Percentiles rank a stretch among this genome's conserved stretches.
phyloP scores from a whole-genome alignment of 805 yeast species.

The Naumovozyma baii region DNA sequence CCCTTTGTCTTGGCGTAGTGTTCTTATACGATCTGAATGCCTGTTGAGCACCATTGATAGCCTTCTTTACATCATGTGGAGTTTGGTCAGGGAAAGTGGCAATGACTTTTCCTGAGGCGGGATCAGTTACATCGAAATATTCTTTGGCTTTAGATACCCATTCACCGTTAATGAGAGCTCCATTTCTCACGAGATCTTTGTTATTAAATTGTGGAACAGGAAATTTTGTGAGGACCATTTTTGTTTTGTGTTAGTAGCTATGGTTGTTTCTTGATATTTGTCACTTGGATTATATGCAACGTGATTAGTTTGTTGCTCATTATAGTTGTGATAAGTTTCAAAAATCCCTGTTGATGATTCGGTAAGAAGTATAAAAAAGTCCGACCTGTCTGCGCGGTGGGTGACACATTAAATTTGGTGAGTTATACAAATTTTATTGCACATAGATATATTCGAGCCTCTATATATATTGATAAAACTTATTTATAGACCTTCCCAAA shows the following conservation, averaged over 20 bases:
- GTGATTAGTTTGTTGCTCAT: too few relatives aligned
- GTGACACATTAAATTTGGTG: too few relatives aligned
- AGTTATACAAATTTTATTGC: too few relatives aligned
- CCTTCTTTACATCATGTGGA: slow-evolving; percentile 46
- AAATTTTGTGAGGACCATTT: neutral
- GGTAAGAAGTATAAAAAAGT: too few relatives aligned
- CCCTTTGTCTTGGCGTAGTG: slow-evolving; percentile 42
- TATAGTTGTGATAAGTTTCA: too few relatives aligned
- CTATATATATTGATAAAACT: too few relatives aligned
- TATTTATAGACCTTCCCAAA: too few relatives aligned
- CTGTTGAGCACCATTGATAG: slow-evolving; percentile 40
- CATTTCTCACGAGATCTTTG: slow-evolving; percentile 44
- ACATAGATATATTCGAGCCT: too few relatives aligned
- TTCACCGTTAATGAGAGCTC: slow-evolving; percentile 61
- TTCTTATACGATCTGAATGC: slow-evolving; percentile 40
- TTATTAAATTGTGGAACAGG: slow-evolving; percentile 32
- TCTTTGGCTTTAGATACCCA: slow-evolving; percentile 45
- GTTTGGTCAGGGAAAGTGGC: slow-evolving; percentile 57
- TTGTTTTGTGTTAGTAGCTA: neutral
- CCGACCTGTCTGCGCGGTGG: too few relatives aligned
- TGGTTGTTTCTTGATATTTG: too few relatives aligned
- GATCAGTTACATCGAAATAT: slow-evolving; percentile 61
- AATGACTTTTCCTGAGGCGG: slow-evolving; percentile 54
- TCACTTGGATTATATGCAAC: too few relatives aligned
- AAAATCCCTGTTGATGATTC: too few relatives aligned